Evolutionary conservation across 2,329 filamentous ascomycete species (phyloP), one percentile per base, ranked within the genome.

Genomic region (Dendryphion nanum): DNA sequence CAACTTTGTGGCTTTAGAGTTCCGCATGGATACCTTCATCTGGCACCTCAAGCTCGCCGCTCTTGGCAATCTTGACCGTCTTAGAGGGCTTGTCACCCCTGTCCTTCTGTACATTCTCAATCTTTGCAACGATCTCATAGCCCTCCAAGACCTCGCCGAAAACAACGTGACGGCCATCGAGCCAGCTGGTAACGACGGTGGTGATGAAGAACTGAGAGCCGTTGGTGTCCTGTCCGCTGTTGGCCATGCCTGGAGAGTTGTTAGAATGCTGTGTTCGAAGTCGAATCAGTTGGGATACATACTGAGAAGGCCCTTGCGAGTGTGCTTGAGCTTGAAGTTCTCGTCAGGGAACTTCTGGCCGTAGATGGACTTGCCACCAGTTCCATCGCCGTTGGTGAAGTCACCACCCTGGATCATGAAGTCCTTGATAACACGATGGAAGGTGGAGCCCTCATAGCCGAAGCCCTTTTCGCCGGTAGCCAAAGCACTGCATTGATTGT

Each of bases 261-360:
- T 8, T 26, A n/a, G 10, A n/a, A n/a, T 26, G 23, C 23, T 26
- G 10, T 8, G 23, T 26, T 8, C n/a, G 23, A n/a, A n/a, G 23
- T n/a, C 23, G n/a, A 26, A 26, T n/a, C n/a, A n/a, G n/a, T n/a
- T n/a, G n/a, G n/a, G n/a, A n/a, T n/a, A 35, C 76, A 55, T 75
- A 76, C 75, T 89, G 51, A 93, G 74, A 35, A 88, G 73, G 59
- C 87, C 87, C 70, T 82, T 84, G 79, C 89, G 89, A 75, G 77
- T 80, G 82, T 94, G 88, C 69, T 89, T 90, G 64, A 91, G 78
- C 83, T 93, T 91, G 79, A 94, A 93, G 84, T 91, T 93, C 82
- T 94, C 87, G 60, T 94, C 87, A 50, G 80, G 71, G 73, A 93
- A 93, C 72, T 86, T 87, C 56, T 79, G 76, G 59, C 87, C 87